phyloP scores from a whole-genome alignment of 2,329 filamentous ascomycete species.

The Bisporella sp. region DNA sequence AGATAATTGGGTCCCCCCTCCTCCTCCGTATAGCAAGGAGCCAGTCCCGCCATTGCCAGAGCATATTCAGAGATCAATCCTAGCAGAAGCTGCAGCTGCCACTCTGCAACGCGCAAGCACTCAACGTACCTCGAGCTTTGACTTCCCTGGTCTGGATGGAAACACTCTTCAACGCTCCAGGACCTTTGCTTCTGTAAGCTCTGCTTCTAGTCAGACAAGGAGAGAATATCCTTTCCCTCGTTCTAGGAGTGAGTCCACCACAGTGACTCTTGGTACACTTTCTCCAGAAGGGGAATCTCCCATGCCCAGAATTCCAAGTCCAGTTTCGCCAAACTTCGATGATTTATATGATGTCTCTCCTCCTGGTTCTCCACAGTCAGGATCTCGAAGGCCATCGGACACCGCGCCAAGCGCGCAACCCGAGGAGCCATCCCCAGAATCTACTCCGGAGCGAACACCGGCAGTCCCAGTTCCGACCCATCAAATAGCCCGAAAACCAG shows the following conservation, averaged over 20 bases:
- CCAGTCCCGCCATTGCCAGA: conserved; percentile 30
- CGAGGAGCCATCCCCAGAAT: not conserved
- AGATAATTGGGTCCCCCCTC: conserved; percentile 82
- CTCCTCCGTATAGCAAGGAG: conserved; percentile 70
- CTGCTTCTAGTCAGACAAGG: conserved; percentile 16
- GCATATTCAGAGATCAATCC: conserved; percentile 27
- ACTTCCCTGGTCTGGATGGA: conserved; percentile 19
- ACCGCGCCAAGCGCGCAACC: conserved; percentile 1
- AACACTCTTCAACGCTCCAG: conserved; percentile 19
- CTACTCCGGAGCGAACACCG: not conserved
- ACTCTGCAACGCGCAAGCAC: conserved; percentile 21
- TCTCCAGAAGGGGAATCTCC: conserved; percentile 25
- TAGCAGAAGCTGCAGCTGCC: conserved; percentile 22
- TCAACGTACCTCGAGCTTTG: conserved; percentile 15
- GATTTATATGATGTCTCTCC: conserved; percentile 29
- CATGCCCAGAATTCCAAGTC: conserved; percentile 24
- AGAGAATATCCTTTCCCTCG: conserved; percentile 27
- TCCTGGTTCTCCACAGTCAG: conserved; percentile 21
- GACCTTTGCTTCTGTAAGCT: conserved; percentile 16
- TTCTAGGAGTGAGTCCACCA: conserved; percentile 31
- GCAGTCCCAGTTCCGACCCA: conserved; percentile 4
- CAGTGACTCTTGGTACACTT: conserved; percentile 16
- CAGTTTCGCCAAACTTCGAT: conserved; percentile 17
- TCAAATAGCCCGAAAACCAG: conserved; percentile 18
- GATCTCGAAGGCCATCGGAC: not conserved